Conservation (phyloP, 164 flowering plant genomes). For the Umbellularia californica region DNA sequence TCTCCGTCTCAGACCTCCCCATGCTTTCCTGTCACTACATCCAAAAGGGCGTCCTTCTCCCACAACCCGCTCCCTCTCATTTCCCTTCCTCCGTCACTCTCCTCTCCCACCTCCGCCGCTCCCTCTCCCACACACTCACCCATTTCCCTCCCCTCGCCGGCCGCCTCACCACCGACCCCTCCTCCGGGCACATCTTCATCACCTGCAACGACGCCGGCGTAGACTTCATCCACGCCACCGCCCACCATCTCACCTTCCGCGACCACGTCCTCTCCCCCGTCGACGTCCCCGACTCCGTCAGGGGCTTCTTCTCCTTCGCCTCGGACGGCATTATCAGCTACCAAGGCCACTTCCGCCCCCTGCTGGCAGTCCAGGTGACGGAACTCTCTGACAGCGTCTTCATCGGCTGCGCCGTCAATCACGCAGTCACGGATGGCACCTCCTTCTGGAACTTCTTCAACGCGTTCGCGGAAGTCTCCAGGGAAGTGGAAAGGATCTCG, state of each 20-base stretch:
- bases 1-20: constrained; percentile 82
- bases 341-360: constrained; percentile 58
- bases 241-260: constrained; percentile 29
- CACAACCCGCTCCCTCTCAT: constrained; percentile 29
- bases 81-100: constrained; percentile 25
- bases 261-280: constrained; percentile 28
- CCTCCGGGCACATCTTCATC: constrained; percentile 49
- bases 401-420: constrained; percentile 71
- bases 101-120: constrained; percentile 35
- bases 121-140: constrained; percentile 53
- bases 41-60: constrained; percentile 69
- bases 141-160: constrained; percentile 85
- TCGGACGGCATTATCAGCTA: constrained; percentile 55
- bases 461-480: constrained; percentile 53
- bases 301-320: constrained; percentile 45
- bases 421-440: constrained; percentile 81
- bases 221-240: constrained; percentile 56
- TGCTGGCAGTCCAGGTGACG: constrained; percentile 74
- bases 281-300: constrained; percentile 44
- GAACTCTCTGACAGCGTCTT: constrained; percentile 75
- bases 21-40: constrained; percentile 95
- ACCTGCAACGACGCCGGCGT: constrained; percentile 67
- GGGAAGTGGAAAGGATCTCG: constrained; percentile 36
- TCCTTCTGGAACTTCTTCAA: constrained; percentile 93
- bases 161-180: constrained; percentile 46